Conservation (phyloP, 1,284 basidiomycete genomes). For the Rhodotorula mucilaginosa region DNA sequence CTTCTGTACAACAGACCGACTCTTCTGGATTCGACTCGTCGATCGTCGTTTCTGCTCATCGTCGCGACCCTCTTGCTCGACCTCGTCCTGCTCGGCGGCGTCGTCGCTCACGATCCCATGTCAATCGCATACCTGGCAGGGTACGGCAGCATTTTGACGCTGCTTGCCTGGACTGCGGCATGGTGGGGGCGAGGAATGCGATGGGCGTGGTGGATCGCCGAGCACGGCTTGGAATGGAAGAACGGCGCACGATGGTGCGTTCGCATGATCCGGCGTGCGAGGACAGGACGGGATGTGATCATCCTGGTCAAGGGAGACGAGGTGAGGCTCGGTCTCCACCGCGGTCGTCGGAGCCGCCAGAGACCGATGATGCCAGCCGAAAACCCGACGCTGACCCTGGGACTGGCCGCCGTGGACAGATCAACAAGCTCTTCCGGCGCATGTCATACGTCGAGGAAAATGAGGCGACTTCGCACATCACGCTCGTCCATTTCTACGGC, state of each 20-base stretch:
- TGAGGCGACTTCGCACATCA: constrained; percentile 65
- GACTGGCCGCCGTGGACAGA: constrained; percentile 49
- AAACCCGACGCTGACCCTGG: no score
- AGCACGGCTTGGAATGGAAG: constrained; percentile 57
- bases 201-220: constrained; percentile 57
- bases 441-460: constrained; percentile 63
- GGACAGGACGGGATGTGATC: constrained; percentile 57
- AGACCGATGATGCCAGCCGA: not conserved
- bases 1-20: constrained; percentile 65
- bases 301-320: constrained; percentile 63
- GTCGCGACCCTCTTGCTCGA: constrained; percentile 55
- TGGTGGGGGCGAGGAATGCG: constrained; percentile 57
- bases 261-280: constrained; percentile 54
- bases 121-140: constrained; percentile 61
- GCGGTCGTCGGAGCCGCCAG: not conserved
- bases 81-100: constrained; percentile 59
- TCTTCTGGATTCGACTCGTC: constrained; percentile 51
- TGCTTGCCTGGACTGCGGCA: constrained; percentile 49
- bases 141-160: constrained; percentile 49
- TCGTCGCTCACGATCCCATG: constrained; percentile 59
- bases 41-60: constrained; percentile 52
- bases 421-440: constrained; percentile 63
- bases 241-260: constrained; percentile 56
- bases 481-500: constrained; percentile 64
- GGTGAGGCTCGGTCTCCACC: constrained; percentile 50